Base-by-base conservation (phyloP, 257 asterid genomes). In the Ilex aquifolium region DNA sequence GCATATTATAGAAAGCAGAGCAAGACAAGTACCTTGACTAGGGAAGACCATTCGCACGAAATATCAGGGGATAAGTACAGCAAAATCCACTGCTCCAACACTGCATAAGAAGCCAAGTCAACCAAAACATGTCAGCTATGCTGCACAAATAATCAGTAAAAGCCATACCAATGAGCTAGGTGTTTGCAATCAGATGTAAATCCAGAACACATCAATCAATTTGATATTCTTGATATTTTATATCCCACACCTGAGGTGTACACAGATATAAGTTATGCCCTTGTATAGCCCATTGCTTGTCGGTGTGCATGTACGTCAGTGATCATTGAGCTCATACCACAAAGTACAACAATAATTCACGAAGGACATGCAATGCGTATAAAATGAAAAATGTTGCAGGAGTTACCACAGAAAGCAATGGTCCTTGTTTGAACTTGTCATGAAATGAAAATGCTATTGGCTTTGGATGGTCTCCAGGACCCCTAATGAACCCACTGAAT, bases 81-180 rank as follows among this genome's bases (percentile, higher is more conserved):
- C 97, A 93, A 72, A 76, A 78, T 65, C 99, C 99, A 77, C 86
- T 87, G 75, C 95, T 90, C 99, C 99, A 93, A 75, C 92, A 83
- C 98, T 91, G 90, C 75, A 74, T 61, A 65, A 39, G 64, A 56
- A 69, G 31, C 59, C 21, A 46, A 54, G 71, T 61, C 57, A 60
- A 70, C 64, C 50, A 29, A 71, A 50, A 60, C 27, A 65, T 7
- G 63, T 59, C 17, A 54, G 44, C 0, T 14, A 6, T 50, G 48
- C 12, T 11, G 48, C 7, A 42, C 48, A 42, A 7, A 7, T 42
- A 42, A 7, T 42, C 48, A 42, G 27, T 21, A 21, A 0, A 21
- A 21, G 27, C 27, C 27, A 21, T 36, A 36, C 42, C 42, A 7
- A 5, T 36, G 42, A 36, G 2, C 7, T 36, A 36, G 42, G 8